Evolutionary conservation across 208 protist species (phyloP).

Genomic region (Perkinsela sp.): DNA sequence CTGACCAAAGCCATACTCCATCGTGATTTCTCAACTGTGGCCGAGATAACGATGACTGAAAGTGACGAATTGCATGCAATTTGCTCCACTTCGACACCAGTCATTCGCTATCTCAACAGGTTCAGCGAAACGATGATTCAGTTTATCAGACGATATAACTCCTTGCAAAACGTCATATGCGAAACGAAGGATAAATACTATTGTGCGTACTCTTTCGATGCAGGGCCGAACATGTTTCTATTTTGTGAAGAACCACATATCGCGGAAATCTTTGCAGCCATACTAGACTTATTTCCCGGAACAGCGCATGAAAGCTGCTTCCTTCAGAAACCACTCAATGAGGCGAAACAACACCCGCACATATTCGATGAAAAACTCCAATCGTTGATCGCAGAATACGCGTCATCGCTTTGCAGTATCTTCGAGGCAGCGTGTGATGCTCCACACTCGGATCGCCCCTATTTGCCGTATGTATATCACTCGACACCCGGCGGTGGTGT

Average conservation of each 20-base stretch:
- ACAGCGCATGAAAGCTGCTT: constrained; percentile 24
- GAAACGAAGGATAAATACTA: constrained; percentile 7
- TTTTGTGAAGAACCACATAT: constrained; percentile 62
- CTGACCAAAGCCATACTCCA: constrained; percentile 65
- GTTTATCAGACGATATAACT: constrained; percentile 71
- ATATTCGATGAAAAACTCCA: too few species aligned
- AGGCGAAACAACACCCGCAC: too few species aligned
- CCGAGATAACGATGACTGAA: constrained; percentile 67
- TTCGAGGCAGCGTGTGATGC: too few species aligned
- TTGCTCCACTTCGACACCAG: constrained; percentile 84
- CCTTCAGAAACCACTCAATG: not conserved
- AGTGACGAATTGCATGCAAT: constrained; percentile 90
- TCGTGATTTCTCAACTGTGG: constrained; percentile 79
- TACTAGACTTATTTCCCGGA: constrained; percentile 65
- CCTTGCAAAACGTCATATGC: constrained; percentile 16
- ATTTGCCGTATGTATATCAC: too few species aligned
- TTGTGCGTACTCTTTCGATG: constrained; percentile 99
- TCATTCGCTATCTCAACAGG: constrained; percentile 91
- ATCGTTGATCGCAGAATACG: too few species aligned
- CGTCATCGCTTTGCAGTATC: too few species aligned
- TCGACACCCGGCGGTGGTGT: too few species aligned
- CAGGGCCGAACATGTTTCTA: constrained; percentile 92
- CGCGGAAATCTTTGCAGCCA: constrained; percentile 41
- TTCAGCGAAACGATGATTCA: constrained; percentile 77
- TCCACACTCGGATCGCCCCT: too few species aligned